phyloP scores from a whole-genome alignment of 176 grass and related monocot species.

The Urochloa ruziziensis region DNA sequence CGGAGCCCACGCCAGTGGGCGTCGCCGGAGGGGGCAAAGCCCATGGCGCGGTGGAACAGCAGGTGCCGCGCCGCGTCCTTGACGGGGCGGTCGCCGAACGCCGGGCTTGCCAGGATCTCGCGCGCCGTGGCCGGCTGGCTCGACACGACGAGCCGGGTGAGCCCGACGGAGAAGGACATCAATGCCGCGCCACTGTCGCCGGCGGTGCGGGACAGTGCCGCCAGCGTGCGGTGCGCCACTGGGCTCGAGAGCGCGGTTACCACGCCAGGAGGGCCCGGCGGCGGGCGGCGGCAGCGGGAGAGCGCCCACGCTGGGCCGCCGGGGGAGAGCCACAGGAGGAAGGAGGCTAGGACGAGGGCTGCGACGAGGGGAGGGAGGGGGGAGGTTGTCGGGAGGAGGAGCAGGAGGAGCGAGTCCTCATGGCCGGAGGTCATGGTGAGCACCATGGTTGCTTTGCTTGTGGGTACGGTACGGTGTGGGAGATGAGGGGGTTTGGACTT shows the following conservation, averaged over 20 bases:
- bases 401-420: conserved; percentile 44
- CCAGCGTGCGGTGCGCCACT: conserved; percentile 48
- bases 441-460: conserved; percentile 16
- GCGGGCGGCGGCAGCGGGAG: conserved; percentile 27
- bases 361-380: conserved; percentile 28
- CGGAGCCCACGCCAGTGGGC: conserved; percentile 64
- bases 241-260: conserved; percentile 48
- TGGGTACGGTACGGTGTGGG: not conserved
- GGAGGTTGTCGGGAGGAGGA: conserved; percentile 19
- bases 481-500: not conserved
- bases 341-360: conserved; percentile 24
- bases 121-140: conserved; percentile 60
- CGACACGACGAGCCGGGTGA: conserved; percentile 73
- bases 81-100: conserved; percentile 71
- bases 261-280: conserved; percentile 31
- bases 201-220: conserved; percentile 32
- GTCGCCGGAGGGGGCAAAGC: conserved; percentile 67
- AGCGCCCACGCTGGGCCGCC: conserved; percentile 65
- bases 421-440: not conserved
- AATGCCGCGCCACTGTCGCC: conserved; percentile 26
- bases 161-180: conserved; percentile 68
- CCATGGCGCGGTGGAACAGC: conserved; percentile 89
- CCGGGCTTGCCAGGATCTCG: conserved; percentile 61
- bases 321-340: conserved; percentile 44
- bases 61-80: conserved; percentile 76